phyloP scores from a whole-genome alignment of 768 basidiomycete genomes.

The Lactifluus volemus region DNA sequence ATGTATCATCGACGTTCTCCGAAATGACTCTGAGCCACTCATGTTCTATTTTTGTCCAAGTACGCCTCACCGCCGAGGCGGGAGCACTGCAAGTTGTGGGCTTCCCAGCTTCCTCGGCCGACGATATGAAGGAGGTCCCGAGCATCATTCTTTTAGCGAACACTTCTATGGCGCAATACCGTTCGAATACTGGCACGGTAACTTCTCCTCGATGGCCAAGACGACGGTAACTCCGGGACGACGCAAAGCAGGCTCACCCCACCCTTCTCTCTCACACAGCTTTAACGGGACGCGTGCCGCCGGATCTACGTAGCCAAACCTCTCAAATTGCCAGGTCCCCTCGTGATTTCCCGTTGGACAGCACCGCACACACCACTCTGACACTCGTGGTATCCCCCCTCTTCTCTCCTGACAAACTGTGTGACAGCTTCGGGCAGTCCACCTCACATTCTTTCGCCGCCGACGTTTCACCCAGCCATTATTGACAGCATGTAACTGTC shows the following conservation, averaged over 20 bases:
- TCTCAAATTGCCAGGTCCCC: conserved; percentile 7
- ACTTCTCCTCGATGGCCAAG: conserved; percentile 10
- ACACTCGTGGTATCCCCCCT: conserved; percentile 7
- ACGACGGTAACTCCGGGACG: conserved; percentile 15
- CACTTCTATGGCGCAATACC: conserved; percentile 13
- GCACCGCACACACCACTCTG: conserved; percentile 6
- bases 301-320: conserved; percentile 17
- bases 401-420: background rate
- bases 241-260: background rate
- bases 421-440: conserved; percentile 16
- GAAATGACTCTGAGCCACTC: conserved; percentile 4
- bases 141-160: conserved; percentile 9
- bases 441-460: conserved; percentile 14
- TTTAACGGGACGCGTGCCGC: conserved; percentile 9
- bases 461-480: conserved; percentile 12
- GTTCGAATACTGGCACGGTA: conserved; percentile 9
- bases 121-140: conserved; percentile 9
- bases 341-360: conserved; percentile 14
- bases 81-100: conserved; percentile 4
- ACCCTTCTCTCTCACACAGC: conserved; percentile 2
- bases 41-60: conserved; percentile 11
- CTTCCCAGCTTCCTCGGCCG: conserved; percentile 13
- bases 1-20: conserved; percentile 8
- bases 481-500: conserved; percentile 15
- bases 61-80: conserved; percentile 13